A percentile compares a stretch with the other conserved stretches of the same genome.
Conservation (phyloP, 768 basidiomycete genomes). For the Xerocomellus dryophilus region DNA sequence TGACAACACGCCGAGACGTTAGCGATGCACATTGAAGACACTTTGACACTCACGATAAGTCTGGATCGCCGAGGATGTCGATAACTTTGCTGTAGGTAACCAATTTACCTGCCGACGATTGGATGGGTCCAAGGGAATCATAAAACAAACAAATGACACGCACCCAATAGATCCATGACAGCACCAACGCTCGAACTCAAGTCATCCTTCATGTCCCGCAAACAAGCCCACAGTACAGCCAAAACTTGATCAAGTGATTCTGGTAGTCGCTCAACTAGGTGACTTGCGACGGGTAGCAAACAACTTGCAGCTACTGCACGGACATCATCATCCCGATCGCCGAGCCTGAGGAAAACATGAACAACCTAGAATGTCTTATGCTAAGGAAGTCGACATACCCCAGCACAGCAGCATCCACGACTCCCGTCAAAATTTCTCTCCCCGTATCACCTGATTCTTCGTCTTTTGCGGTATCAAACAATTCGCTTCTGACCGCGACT, state of each 20-base stretch:
- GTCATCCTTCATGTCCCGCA: constrained; percentile 94
- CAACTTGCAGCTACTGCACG: constrained; percentile 93
- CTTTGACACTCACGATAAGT: constrained; percentile 59
- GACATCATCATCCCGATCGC: constrained; percentile 93
- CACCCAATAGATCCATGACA: constrained; percentile 96
- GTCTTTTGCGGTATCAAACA: constrained; percentile 50
- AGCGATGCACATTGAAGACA: constrained; percentile 1
- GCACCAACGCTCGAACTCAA: constrained; percentile 93
- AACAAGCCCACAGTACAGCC: constrained; percentile 84
- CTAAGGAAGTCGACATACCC: constrained; percentile 49
- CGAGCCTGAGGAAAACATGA: constrained; percentile 51
- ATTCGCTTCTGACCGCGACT: constrained; percentile 87
- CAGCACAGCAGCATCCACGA: constrained; percentile 87
- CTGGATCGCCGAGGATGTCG: constrained; percentile 62
- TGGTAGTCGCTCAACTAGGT: constrained; percentile 73
- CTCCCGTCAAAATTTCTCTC: constrained; percentile 63
- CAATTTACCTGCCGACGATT: constrained; percentile 59
- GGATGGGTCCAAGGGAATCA: constrained; percentile 1
- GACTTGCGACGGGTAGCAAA: constrained; percentile 79
- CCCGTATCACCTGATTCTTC: constrained; percentile 42
- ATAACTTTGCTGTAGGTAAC: constrained; percentile 80
- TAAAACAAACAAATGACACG: constrained; percentile 14
- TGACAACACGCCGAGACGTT: constrained; percentile 27
- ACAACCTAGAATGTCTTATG: not conserved
- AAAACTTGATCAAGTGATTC: constrained; percentile 72